Evolutionary conservation across 805 yeast species (phyloP).

Genomic region (Candida schatavii): DNA sequence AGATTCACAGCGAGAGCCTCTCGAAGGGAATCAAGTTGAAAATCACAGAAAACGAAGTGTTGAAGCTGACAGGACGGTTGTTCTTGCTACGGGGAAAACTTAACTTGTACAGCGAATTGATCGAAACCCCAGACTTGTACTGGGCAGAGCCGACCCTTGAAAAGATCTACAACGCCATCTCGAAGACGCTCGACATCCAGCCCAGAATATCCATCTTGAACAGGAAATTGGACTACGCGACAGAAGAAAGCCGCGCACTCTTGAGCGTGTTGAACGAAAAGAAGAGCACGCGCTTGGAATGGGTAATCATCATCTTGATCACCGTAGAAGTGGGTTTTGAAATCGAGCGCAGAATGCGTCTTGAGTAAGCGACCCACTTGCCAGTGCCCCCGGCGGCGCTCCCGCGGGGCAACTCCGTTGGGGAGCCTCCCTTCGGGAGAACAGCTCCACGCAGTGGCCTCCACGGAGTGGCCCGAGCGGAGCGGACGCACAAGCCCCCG

Average conservation of each 20-base stretch:
- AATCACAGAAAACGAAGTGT: slow-evolving; percentile 55
- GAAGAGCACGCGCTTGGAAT: slow-evolving; percentile 73
- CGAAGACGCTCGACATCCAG: slow-evolving; percentile 68
- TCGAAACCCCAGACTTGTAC: slow-evolving; percentile 89
- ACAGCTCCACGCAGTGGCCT: too few species aligned
- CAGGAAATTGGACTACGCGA: slow-evolving; percentile 83
- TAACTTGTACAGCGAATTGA: slow-evolving; percentile 81
- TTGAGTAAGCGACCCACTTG: too few species aligned
- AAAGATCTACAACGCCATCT: slow-evolving; percentile 65
- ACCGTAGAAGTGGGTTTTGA: slow-evolving; percentile 86
- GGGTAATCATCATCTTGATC: slow-evolving; percentile 83
- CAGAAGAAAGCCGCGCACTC: slow-evolving; percentile 81
- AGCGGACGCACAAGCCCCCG: too few species aligned
- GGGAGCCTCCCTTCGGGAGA: too few species aligned
- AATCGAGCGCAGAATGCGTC: slow-evolving; percentile 39
- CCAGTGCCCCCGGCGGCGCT: too few species aligned
- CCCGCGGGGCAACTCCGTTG: too few species aligned
- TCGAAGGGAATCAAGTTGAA: slow-evolving; percentile 54
- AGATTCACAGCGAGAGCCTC: slow-evolving; percentile 60
- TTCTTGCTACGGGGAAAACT: slow-evolving; percentile 77
- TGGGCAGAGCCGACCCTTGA: slow-evolving; percentile 92
- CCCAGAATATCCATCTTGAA: slow-evolving; percentile 79
- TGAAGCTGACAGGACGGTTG: slow-evolving; percentile 69
- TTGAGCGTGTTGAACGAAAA: slow-evolving; percentile 73
- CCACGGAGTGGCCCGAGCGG: too few species aligned